Evolutionary conservation across 345 rosid species (phyloP).

Genomic region (Camelina laxa): DNA sequence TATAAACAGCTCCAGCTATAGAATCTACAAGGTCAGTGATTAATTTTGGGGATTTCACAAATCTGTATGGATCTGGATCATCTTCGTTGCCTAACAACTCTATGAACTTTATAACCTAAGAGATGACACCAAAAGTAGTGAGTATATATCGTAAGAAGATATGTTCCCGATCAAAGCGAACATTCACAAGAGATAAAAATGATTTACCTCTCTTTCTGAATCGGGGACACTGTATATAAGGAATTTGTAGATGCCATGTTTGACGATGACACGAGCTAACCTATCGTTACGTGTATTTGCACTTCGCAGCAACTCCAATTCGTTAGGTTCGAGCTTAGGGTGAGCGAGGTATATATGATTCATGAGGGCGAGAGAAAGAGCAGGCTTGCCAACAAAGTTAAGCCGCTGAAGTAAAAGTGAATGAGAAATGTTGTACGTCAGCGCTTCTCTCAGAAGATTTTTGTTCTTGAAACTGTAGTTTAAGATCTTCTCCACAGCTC

Average conservation of each 20-base stretch:
- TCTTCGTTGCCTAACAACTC: constrained; percentile 42
- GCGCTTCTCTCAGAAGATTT: constrained; percentile 27
- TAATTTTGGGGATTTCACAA: constrained; percentile 63
- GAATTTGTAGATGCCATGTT: constrained; percentile 46
- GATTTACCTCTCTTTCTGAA: not conserved
- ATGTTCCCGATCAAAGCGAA: not conserved
- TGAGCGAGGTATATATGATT: constrained; percentile 49
- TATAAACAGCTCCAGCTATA: constrained; percentile 56
- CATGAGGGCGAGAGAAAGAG: constrained; percentile 51
- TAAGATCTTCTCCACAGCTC: constrained; percentile 54
- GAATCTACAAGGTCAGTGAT: constrained; percentile 70
- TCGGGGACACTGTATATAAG: constrained; percentile 28
- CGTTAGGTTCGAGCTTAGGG: constrained; percentile 52
- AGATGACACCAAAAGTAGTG: not conserved
- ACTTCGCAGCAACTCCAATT: constrained; percentile 48
- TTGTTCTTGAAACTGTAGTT: constrained; percentile 50
- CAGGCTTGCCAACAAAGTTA: constrained; percentile 71
- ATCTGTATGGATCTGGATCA: constrained; percentile 43
- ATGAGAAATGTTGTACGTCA: not conserved
- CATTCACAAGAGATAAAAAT: constrained; percentile 28
- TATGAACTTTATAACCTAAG: constrained; percentile 54
- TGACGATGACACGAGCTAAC: constrained; percentile 66
- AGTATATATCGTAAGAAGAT: not conserved
- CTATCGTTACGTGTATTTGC: constrained; percentile 65
- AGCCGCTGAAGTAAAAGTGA: constrained; percentile 46